Conservation (phyloP, 2,329 filamentous ascomycete species). For the Fusarium liriodendri region DNA sequence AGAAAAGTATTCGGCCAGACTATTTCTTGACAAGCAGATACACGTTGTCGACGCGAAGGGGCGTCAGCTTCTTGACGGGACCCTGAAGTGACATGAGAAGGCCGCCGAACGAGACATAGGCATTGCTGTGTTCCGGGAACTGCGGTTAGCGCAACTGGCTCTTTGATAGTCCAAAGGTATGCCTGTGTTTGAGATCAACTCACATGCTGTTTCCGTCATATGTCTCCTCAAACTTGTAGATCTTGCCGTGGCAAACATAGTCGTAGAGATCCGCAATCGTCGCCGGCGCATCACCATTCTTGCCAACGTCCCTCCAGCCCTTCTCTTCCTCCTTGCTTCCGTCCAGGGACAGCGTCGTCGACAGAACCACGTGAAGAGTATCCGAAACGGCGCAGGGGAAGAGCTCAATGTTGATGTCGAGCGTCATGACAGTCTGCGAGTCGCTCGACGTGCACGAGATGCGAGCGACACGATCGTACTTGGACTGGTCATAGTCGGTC, state of each 20-base stretch:
- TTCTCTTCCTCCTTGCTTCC: conserved; percentile 81
- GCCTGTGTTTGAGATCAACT: neutral
- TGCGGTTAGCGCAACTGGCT: conserved; percentile 21
- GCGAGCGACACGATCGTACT: conserved; percentile 96
- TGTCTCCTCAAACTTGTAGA: conserved; percentile 88
- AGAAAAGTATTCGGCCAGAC: conserved; percentile 18
- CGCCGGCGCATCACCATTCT: conserved; percentile 63
- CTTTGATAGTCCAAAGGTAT: neutral
- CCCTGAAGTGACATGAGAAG: conserved; percentile 91
- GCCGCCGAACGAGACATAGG: conserved; percentile 94
- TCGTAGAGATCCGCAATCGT: conserved; percentile 84
- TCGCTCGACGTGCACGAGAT: conserved; percentile 82
- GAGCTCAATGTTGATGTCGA: conserved; percentile 95
- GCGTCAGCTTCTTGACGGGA: conserved; percentile 94
- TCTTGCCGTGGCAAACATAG: conserved; percentile 89
- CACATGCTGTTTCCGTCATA: conserved; percentile 86
- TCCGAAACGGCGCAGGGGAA: conserved; percentile 83
- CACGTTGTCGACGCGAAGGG: conserved; percentile 90
- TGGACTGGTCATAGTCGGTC: conserved; percentile 80
- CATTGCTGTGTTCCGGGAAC: conserved; percentile 71
- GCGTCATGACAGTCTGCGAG: conserved; percentile 78
- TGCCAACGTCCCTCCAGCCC: conserved; percentile 83
- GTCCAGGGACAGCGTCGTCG: conserved; percentile 87
- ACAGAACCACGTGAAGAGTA: conserved; percentile 82
- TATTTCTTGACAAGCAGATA: conserved; percentile 96